Evolutionary conservation across 768 basidiomycete species (phyloP).

Genomic region (Leccinellum luteum): DNA sequence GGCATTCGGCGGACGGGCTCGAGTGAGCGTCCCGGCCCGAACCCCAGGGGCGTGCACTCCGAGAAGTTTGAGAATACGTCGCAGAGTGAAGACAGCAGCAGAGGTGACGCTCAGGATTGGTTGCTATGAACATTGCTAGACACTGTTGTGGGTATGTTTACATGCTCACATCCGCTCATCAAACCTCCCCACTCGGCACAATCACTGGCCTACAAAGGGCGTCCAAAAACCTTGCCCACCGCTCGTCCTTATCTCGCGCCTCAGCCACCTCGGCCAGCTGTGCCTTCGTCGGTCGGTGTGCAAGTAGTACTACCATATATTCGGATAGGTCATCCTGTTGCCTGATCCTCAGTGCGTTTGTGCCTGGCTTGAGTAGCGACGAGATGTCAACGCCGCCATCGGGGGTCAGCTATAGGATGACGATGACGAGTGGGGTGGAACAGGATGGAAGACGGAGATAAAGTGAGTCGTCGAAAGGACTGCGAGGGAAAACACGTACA

Average conservation of each 20-base stretch:
- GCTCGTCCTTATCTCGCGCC: slow-evolving; percentile 13
- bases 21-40: no score
- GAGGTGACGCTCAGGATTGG: no score
- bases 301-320: slow-evolving; percentile 46
- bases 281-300: slow-evolving; percentile 46
- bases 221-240: slow-evolving; percentile 20
- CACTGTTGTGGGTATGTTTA: no score
- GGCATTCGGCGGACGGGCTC: no score
- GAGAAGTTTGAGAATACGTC: no score
- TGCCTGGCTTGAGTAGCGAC: slow-evolving; percentile 38
- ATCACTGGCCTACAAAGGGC: slow-evolving; percentile 12
- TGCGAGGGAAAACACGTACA: slow-evolving; percentile 31
- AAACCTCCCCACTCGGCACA: background rate
- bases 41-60: no score
- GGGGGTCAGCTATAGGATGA: slow-evolving; percentile 39
- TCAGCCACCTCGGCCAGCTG: slow-evolving; percentile 37
- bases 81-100: no score
- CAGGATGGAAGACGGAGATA: background rate
- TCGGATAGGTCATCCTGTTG: slow-evolving; percentile 44
- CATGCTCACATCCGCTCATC: no score
- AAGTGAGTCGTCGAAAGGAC: background rate
- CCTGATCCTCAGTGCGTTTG: slow-evolving; percentile 42
- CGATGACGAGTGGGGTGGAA: background rate
- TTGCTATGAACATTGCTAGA: no score
- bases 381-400: slow-evolving; percentile 54